These are phyloP conservation scores for Fraxinus ornus DNA, from an alignment of 305 asterid genomes.

Conservation along the genomic window DNA sequence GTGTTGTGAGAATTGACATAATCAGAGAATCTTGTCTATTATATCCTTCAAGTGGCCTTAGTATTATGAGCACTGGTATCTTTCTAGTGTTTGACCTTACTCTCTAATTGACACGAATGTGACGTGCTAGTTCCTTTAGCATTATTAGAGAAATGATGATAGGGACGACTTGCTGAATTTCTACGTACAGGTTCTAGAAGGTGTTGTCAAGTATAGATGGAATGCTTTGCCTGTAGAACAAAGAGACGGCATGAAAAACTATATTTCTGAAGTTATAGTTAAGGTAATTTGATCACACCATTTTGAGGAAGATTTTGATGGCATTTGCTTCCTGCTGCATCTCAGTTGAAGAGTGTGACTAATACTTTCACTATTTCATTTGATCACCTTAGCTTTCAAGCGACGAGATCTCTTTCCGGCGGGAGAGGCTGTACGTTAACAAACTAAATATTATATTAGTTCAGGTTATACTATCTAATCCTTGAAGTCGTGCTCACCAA, in stretches of 20 bases:
- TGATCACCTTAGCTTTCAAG: slow-evolving; percentile 67
- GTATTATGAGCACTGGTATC: not conserved
- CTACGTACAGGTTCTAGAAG: slow-evolving; percentile 78
- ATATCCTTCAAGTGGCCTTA: not conserved
- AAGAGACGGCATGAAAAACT: slow-evolving; percentile 98
- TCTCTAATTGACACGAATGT: not conserved
- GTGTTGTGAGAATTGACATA: not conserved
- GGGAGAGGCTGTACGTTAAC: slow-evolving; percentile 83
- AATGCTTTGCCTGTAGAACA: slow-evolving; percentile 93
- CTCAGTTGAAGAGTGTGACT: slow-evolving; percentile 7
- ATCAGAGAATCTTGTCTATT: not conserved
- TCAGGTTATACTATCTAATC: slow-evolving; percentile 57
- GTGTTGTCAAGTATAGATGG: slow-evolving; percentile 97
- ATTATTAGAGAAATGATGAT: slow-evolving; percentile 23
- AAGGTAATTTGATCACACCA: slow-evolving; percentile 49
- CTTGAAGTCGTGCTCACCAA: slow-evolving; percentile 13
- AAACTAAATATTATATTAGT: slow-evolving; percentile 86
- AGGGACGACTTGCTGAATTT: slow-evolving; percentile 18
- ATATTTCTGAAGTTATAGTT: slow-evolving; percentile 94
- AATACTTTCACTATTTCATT: slow-evolving; percentile 18
- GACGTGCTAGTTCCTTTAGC: not conserved
- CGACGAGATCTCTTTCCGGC: slow-evolving; percentile 80
- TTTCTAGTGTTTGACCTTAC: not conserved
- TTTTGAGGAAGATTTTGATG: not conserved
- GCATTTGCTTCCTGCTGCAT: not conserved